These are phyloP conservation scores for Suhomyces sp. DNA, from an alignment of 805 yeast species.

Conservation along the genomic window DNA sequence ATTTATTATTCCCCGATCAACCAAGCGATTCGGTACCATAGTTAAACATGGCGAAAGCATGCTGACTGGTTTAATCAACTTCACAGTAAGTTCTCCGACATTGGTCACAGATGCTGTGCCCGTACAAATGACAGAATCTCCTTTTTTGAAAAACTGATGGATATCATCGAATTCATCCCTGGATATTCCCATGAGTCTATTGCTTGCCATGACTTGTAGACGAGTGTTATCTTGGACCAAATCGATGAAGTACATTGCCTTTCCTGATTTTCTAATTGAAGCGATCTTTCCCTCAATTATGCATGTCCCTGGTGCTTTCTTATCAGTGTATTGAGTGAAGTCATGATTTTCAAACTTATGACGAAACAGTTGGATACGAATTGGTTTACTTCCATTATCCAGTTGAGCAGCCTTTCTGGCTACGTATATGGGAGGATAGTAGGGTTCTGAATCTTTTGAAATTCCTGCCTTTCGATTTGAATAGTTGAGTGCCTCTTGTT, in stretches of 20 bases:
- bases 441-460: conserved; percentile 8
- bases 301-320: conserved; percentile 5
- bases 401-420: conserved; percentile 9
- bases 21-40: conserved; percentile 65
- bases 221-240: conserved; percentile 55
- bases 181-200: conserved; percentile 43
- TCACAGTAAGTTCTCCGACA: conserved; percentile 75
- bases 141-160: conserved; percentile 54
- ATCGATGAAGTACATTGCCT: conserved; percentile 69
- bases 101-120: conserved; percentile 79
- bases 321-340: conserved; percentile 14
- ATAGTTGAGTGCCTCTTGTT: conserved; percentile 16
- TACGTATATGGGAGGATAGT: conserved; percentile 21
- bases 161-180: conserved; percentile 41
- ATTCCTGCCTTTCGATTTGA: conserved; percentile 19
- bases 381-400: conserved; percentile 5
- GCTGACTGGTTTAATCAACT: conserved; percentile 47
- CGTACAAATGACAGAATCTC: conserved; percentile 65
- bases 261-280: conserved; percentile 64
- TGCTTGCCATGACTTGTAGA: conserved; percentile 64
- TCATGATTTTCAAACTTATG: conserved; percentile 21
- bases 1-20: conserved; percentile 56
- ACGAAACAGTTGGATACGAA: conserved; percentile 43
- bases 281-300: conserved; percentile 55
- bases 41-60: conserved; percentile 66